Evolutionary conservation across 164 flowering plant species (phyloP).

Genomic region (Vitis labrusca): DNA sequence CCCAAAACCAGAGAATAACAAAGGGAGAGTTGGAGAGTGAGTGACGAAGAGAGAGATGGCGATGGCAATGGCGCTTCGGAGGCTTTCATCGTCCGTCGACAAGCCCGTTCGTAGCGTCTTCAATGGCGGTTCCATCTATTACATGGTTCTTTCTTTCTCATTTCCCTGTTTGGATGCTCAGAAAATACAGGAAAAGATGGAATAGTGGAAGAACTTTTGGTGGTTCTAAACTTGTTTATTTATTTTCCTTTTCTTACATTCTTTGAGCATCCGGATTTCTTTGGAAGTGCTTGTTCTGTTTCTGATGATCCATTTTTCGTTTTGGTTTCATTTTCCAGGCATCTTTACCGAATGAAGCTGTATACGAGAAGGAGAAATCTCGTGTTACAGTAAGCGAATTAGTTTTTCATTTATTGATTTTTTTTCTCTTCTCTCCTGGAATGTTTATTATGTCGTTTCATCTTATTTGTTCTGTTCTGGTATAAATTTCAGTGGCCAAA

Average conservation of each 20-base stretch:
- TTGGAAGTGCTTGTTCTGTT: neutral
- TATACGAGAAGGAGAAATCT: constrained; percentile 69
- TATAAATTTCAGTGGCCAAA: constrained; percentile 81
- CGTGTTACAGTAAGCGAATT: constrained; percentile 51
- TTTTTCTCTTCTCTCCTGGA: neutral
- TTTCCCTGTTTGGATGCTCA: neutral
- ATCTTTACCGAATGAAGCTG: constrained; percentile 80
- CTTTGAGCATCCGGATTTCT: neutral
- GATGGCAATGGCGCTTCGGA: constrained; percentile 90
- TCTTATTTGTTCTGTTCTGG: neutral
- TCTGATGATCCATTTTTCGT: neutral
- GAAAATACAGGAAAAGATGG: no score
- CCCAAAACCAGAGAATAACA: constrained; percentile 4
- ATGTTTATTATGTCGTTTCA: neutral
- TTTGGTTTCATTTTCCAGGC: constrained; percentile 40
- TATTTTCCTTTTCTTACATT: neutral
- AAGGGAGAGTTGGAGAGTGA: neutral
- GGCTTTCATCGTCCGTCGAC: constrained; percentile 68
- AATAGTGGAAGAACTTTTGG: neutral
- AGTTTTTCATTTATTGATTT: neutral
- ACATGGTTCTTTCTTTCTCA: constrained; percentile 48
- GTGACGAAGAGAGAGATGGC: constrained; percentile 56
- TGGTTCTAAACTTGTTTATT: neutral
- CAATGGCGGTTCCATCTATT: constrained; percentile 53
- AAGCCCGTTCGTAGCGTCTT: constrained; percentile 67